A percentile compares a stretch with the other conserved stretches of the same genome.
These are phyloP conservation scores for Metarhizium brunneum DNA, from an alignment of 2,329 filamentous ascomycete genomes.

Conservation along the genomic window DNA sequence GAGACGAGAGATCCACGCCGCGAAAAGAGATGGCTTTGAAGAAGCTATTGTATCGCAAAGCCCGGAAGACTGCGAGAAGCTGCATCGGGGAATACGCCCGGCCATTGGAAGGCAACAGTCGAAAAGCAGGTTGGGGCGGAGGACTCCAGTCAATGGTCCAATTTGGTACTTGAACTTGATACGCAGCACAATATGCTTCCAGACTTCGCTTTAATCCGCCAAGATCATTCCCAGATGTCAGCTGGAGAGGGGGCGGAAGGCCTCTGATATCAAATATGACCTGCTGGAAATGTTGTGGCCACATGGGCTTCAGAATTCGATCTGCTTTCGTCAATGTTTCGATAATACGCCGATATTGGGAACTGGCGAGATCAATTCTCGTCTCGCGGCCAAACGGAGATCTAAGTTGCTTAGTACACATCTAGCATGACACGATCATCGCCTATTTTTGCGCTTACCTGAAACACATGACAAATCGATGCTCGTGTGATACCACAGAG, in stretches of 20 bases:
- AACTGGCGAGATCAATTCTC: constrained; percentile 42
- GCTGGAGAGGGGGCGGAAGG: constrained; percentile 40
- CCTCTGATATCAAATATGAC: constrained; percentile 43
- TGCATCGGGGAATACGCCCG: constrained; percentile 38
- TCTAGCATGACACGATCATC: neutral
- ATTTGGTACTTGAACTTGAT: constrained; percentile 36
- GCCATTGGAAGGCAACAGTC: constrained; percentile 34
- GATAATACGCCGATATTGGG: constrained; percentile 44
- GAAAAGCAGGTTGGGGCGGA: constrained; percentile 41
- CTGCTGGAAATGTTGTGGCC: constrained; percentile 46
- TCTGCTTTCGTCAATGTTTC: constrained; percentile 45
- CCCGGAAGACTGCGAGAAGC: constrained; percentile 46
- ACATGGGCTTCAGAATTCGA: constrained; percentile 46
- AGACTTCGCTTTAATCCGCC: constrained; percentile 45
- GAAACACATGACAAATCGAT: constrained; percentile 46
- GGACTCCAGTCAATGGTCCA: constrained; percentile 40
- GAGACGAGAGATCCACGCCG: constrained; percentile 37
- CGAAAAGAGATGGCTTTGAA: constrained; percentile 49
- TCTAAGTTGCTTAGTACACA: constrained; percentile 14
- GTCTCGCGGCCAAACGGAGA: constrained; percentile 33
- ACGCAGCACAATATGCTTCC: constrained; percentile 45
- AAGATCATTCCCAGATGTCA: constrained; percentile 45
- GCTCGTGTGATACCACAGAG: constrained; percentile 41
- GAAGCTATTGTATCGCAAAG: constrained; percentile 49
- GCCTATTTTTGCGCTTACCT: constrained; percentile 27